phyloP scores from a whole-genome alignment of 148 eudicot genomes.

The Rhododendron mucronatum region DNA sequence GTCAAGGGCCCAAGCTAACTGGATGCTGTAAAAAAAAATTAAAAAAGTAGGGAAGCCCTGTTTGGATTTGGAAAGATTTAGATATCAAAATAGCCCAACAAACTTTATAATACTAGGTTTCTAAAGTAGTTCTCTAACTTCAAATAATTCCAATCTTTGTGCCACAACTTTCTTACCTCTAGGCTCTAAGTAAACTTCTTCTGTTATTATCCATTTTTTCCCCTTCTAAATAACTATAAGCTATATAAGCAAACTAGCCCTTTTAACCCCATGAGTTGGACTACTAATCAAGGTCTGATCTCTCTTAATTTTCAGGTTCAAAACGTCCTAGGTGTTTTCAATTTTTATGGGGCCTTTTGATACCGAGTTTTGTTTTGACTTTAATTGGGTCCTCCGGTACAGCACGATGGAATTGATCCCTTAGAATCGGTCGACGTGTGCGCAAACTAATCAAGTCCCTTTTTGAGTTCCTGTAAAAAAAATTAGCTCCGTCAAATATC shows the following conservation, averaged over 20 bases:
- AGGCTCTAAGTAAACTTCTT: neutral
- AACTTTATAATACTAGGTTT: neutral
- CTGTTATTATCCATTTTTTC: neutral
- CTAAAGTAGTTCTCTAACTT: neutral
- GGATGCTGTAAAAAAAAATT: neutral
- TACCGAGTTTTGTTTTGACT: neutral
- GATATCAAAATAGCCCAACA: neutral
- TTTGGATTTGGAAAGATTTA: neutral
- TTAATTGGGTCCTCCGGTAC: neutral
- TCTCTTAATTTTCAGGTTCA: no score
- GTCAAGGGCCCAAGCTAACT: neutral
- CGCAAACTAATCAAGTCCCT: no score
- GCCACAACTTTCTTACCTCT: neutral
- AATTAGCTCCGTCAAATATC: no score
- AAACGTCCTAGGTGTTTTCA: no score
- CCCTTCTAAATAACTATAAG: neutral
- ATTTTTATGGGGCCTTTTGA: neutral
- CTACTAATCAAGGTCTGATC: no score
- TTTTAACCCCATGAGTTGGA: neutral
- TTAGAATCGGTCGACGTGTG: no score
- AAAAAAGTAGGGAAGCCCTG: neutral
- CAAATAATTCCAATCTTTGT: neutral
- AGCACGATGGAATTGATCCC: no score
- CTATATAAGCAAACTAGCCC: neutral
- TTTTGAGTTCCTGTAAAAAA: no score